These are phyloP conservation scores for Ceratocystis smalleyi DNA, from an alignment of 2,329 filamentous ascomycete genomes.

Conservation along the genomic window DNA sequence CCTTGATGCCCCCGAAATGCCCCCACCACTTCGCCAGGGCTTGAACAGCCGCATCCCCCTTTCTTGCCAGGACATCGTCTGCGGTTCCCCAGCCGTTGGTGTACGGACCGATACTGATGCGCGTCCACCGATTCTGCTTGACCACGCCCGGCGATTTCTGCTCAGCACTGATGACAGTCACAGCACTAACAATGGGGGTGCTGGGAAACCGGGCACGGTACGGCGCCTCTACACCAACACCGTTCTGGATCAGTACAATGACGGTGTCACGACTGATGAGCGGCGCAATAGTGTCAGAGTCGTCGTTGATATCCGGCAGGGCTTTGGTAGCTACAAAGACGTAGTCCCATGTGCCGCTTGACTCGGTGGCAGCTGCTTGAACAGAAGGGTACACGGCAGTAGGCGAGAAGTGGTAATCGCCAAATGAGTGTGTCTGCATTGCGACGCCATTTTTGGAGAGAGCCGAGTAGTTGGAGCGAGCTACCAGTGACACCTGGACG, in stretches of 20 bases:
- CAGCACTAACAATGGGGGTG: conserved; percentile 48
- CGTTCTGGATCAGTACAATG: conserved; percentile 56
- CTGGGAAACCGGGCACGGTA: conserved; percentile 46
- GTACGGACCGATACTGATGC: conserved; percentile 54
- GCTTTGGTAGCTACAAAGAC: conserved; percentile 58
- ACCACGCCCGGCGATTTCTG: conserved; percentile 48
- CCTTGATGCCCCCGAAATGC: conserved; percentile 42
- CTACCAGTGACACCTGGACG: conserved; percentile 51
- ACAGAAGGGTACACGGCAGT: conserved; percentile 47
- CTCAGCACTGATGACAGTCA: conserved; percentile 54
- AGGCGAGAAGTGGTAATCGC: conserved; percentile 48
- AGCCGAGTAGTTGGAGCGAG: conserved; percentile 55
- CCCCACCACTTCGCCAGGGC: conserved; percentile 40
- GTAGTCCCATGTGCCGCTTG: conserved; percentile 36
- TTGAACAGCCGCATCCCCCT: conserved; percentile 30
- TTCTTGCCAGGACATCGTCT: conserved; percentile 20
- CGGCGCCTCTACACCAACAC: conserved; percentile 52
- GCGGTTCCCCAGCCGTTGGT: conserved; percentile 32
- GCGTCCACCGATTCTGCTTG: conserved; percentile 57
- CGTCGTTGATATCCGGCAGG: conserved; percentile 46
- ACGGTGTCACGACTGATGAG: conserved; percentile 39
- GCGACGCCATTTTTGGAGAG: conserved; percentile 46
- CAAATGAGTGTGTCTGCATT: conserved; percentile 50
- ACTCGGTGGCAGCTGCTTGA: conserved; percentile 32
- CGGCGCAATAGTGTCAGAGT: conserved; percentile 45